Base-by-base conservation (phyloP, 306 rosid genomes). In the Pterocarpus santalinus region DNA sequence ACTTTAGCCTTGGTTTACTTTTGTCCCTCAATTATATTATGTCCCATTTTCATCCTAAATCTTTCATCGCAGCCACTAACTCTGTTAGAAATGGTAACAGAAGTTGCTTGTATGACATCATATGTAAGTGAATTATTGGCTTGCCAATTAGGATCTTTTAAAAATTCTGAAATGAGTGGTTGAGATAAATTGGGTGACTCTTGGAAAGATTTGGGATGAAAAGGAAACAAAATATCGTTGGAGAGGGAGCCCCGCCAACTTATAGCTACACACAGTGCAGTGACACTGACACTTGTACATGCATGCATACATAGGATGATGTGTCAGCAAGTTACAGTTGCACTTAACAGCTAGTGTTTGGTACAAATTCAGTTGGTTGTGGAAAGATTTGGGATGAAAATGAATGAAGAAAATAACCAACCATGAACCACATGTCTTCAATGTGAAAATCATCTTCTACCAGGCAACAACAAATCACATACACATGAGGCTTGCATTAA, bases 351-450 rank as follows among this genome's bases (percentile, higher is more conserved):
- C 13, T 60, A 28, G 65, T 60, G 65, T 0, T 30, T 60, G 7
- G 65, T 34, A 60, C 61, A 55, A 55, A 52, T 72, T 34, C 22
- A 34, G 49, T 72, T 34, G 12, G 15, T 47, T 9, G 8, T 12
- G 53, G 15, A 47, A 47, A 9, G 53, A 9, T 8, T 8, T 47
- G 12, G 53, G n/a, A 12, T 11, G 41, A 22, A 38, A 38, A 4
- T 38, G 41, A 38, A 38, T 55, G 46, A 52, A 13, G 72, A 55
- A 77, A 55, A 39, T 39, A n/a, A 72, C 34, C 51, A 39, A 78
- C 8, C 32, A 66, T 13, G 34, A 66, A 61, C 16, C 7, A 52
- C 32, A 76, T 35, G 13, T 28, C 43, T 17, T 35, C 28, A 4
- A 4, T 11, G 9, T 47, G 55, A 76, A 71, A 76, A 47, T 22